Conservation (phyloP, 768 basidiomycete genomes). For the Auriculariales sp. region DNA sequence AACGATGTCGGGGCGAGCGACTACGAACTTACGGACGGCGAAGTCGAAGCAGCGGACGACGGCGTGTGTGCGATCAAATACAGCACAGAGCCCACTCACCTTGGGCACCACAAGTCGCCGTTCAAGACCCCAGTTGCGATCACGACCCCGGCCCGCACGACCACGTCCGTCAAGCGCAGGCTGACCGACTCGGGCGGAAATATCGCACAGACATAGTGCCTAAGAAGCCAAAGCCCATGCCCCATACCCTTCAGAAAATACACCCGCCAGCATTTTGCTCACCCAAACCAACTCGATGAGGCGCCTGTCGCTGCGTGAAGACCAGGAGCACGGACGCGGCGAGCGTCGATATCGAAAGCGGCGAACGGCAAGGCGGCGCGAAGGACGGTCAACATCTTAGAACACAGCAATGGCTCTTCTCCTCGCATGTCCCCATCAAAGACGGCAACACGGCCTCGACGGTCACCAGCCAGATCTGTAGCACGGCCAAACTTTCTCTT, state of each 20-base stretch:
- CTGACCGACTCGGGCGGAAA: not conserved
- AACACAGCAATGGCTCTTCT: no score
- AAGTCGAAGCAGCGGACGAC: not conserved
- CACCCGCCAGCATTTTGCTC: not conserved
- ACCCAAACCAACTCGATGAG: slow-evolving; percentile 53
- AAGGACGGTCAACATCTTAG: no score
- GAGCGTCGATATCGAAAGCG: no score
- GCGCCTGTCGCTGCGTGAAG: slow-evolving; percentile 42
- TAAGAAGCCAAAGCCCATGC: not conserved
- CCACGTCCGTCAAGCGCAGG: not conserved
- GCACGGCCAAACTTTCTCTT: slow-evolving; percentile 23
- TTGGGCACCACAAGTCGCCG: no score
- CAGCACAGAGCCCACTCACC: not conserved
- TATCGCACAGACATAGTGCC: not conserved
- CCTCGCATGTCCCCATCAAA: slow-evolving; percentile 20
- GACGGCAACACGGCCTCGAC: slow-evolving; percentile 38
- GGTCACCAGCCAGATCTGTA: slow-evolving; percentile 8
- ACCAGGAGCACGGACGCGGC: no score
- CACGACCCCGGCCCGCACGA: no score
- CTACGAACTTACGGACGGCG: not conserved
- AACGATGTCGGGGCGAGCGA: not conserved
- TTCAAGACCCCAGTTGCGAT: slow-evolving; percentile 1
- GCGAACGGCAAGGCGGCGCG: no score
- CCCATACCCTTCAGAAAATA: not conserved
- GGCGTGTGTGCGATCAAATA: not conserved